phyloP scores from a whole-genome alignment of 108 stramenopile genomes.

The Nitzschia inconspicua region DNA sequence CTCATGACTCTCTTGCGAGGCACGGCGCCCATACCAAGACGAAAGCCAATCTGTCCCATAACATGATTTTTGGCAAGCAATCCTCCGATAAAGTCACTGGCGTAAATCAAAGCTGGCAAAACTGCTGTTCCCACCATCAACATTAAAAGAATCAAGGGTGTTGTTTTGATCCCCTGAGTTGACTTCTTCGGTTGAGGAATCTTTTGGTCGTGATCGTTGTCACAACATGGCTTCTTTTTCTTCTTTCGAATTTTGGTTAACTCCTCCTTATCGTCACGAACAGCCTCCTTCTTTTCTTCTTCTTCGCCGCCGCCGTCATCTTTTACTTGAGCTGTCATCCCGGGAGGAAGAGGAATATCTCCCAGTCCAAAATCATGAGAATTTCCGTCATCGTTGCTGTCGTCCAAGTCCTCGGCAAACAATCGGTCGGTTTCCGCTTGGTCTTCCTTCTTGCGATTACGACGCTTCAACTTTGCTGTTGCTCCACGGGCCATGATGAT shows the following conservation, averaged over 20 bases:
- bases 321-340: slow-evolving; percentile 22
- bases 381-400: slow-evolving; percentile 10
- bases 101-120: slow-evolving; percentile 76
- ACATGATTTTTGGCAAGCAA: slow-evolving; percentile 59
- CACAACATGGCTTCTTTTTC: slow-evolving; percentile 32
- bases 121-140: slow-evolving; percentile 79
- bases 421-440: slow-evolving; percentile 42
- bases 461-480: slow-evolving; percentile 67
- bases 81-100: slow-evolving; percentile 57
- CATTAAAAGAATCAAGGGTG: slow-evolving; percentile 76
- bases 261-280: slow-evolving; percentile 15
- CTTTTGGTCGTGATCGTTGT: slow-evolving; percentile 6
- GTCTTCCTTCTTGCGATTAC: slow-evolving; percentile 57
- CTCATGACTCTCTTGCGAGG: slow-evolving; percentile 79
- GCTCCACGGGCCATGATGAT: slow-evolving; percentile 69
- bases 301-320: slow-evolving; percentile 39
- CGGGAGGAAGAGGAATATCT: slow-evolving; percentile 42
- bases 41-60: slow-evolving; percentile 62
- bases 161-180: slow-evolving; percentile 67
- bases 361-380: slow-evolving; percentile 16
- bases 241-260: slow-evolving; percentile 18
- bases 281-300: slow-evolving; percentile 39
- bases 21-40: slow-evolving; percentile 73
- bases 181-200: slow-evolving; percentile 15
- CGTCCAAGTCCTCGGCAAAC: slow-evolving; percentile 26